Percentiles rank a stretch among this genome's conserved stretches.
Evolutionary conservation across 2,329 filamentous ascomycete species (phyloP).

Genomic region (Calonectria montana): DNA sequence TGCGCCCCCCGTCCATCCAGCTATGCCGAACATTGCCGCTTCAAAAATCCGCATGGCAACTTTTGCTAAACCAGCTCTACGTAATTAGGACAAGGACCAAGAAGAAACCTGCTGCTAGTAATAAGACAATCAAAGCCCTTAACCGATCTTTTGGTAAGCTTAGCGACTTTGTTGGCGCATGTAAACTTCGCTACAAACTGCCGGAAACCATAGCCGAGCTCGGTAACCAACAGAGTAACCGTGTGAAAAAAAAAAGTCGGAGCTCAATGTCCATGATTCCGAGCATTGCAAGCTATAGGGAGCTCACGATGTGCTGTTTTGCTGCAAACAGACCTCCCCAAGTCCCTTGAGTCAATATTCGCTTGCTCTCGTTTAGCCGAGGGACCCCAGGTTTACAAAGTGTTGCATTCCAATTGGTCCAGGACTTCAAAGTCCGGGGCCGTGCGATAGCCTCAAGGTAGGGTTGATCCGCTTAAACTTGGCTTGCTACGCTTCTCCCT

Average conservation of each 20-base stretch:
- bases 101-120: not conserved
- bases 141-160: no score
- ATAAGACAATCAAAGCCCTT: not conserved
- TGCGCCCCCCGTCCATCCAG: not conserved
- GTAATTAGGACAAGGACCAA: no score
- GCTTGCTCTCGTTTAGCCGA: not conserved
- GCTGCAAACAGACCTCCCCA: not conserved
- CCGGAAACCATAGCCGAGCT: conserved; percentile 20
- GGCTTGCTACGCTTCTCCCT: conserved; percentile 16
- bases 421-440: not conserved
- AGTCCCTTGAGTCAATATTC: not conserved
- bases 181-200: not conserved
- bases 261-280: conserved; percentile 31
- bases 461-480: conserved; percentile 37
- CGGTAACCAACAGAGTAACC: conserved; percentile 11
- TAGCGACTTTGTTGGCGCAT: not conserved
- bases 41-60: not conserved
- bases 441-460: conserved; percentile 35
- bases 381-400: not conserved
- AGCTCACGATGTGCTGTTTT: not conserved
- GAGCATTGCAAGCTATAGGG: conserved; percentile 3
- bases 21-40: not conserved
- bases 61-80: not conserved
- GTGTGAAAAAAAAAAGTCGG: conserved; percentile 17
- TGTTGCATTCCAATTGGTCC: conserved; percentile 1